Conservation (phyloP, 148 eudicot genomes). For the Persicaria maculosa region DNA sequence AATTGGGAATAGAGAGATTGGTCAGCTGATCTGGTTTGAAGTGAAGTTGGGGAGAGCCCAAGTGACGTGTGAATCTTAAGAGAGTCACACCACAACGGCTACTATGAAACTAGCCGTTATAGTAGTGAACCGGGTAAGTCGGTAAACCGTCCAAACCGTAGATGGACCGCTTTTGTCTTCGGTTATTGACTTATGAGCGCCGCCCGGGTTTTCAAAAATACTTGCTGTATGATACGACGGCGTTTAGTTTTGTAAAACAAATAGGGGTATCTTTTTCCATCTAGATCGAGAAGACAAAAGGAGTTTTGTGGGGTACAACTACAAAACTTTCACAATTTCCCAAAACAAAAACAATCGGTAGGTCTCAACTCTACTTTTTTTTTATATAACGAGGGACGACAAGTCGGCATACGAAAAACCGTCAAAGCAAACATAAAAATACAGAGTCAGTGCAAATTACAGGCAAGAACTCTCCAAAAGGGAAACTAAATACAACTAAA, state of each 20-base stretch:
- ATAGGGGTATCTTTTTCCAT: too few relatives aligned
- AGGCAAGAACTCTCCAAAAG: too few relatives aligned
- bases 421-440: too few relatives aligned
- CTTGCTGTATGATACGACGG: not conserved
- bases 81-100: conserved; percentile 4
- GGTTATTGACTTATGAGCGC: not conserved
- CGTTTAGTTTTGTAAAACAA: not conserved
- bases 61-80: not conserved
- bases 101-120: not conserved
- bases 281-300: too few relatives aligned
- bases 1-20: not conserved
- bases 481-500: too few relatives aligned
- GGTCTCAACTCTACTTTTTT: too few relatives aligned
- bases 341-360: too few relatives aligned
- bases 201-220: not conserved
- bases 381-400: too few relatives aligned
- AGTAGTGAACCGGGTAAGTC: not conserved
- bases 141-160: not conserved
- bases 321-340: too few relatives aligned
- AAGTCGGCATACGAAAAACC: too few relatives aligned
- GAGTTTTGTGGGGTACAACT: too few relatives aligned
- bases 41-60: not conserved
- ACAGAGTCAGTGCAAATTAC: too few relatives aligned
- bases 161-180: not conserved
- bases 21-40: not conserved